Base-by-base conservation (phyloP, 2,329 filamentous ascomycete genomes). In the Hypoxylon sp. region DNA sequence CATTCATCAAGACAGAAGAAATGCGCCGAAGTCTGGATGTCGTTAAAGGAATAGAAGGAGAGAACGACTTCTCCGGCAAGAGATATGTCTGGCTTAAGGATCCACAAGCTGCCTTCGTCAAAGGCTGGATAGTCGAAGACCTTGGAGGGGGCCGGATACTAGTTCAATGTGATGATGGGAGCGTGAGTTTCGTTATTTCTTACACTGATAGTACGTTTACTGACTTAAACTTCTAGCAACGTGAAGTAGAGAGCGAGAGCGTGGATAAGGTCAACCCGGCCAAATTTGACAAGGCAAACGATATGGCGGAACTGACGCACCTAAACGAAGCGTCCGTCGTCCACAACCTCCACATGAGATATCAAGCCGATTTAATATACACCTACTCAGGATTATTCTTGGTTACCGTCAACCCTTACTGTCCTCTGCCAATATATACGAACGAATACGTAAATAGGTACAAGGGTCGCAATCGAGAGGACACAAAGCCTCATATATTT, bases 401-500 rank as follows among this genome's bases (percentile, higher is more conserved):
- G 75, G 96, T 99, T 51, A 96, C 96, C 0, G 92, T 99, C 68
- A 99, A 99, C 77, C 96, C 96, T 0, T 99, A 99, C 80, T 97
- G 94, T 69, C 89, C 94, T 2, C 81, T 99, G 8, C 93, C 96
- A 2, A 99, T 99, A 65, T 99, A 99, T 80, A 93, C 89, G 58
- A 94, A 96, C 77, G 96, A 99, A 74, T 98, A 97, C 81, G 88
- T 99, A 82, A 96, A 97, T 76, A 97, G 97, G 93, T 99, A 99
- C 82, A 94, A 93, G 74, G 96, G 96, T 5, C 88, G 93, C 62
- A 94, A 86, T 72, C 85, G 95, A 70, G 96, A 99, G 76, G 96
- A 99, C 74, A 97, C 93, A 7, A 96, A 96, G 74, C 96, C 96
- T 7, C 96, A 99, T 77, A 97, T 99, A 61, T 99, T 95, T 75